A percentile compares a stretch with the other conserved stretches of the same genome.
phyloP scores from a whole-genome alignment of 805 yeast genomes.

The Suhomyces xylopsoci region DNA sequence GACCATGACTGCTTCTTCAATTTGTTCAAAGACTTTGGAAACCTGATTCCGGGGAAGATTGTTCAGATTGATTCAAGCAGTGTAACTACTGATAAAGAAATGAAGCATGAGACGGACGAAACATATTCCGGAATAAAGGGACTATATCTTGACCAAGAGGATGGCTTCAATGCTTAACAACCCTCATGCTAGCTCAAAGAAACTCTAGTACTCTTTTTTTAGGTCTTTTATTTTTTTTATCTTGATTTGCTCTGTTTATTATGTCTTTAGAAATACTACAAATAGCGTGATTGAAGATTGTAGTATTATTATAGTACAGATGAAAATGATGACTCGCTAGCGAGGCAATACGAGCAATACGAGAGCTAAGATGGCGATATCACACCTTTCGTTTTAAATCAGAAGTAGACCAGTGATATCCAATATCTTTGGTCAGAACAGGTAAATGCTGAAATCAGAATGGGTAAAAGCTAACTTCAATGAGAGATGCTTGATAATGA shows the following conservation, averaged over 20 bases:
- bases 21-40: slow-evolving; percentile 25
- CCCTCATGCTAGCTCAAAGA: background rate
- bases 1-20: slow-evolving; percentile 17
- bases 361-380: background rate
- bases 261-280: background rate
- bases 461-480: background rate
- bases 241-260: background rate
- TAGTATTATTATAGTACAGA: slow-evolving; percentile 3
- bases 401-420: background rate
- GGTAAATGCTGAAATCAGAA: background rate
- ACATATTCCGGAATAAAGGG: background rate
- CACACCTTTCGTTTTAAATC: background rate
- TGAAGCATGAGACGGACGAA: background rate
- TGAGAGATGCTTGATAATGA: background rate
- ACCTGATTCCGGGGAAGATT: slow-evolving; percentile 7
- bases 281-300: background rate
- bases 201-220: background rate
- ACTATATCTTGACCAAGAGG: slow-evolving; percentile 3
- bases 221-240: background rate
- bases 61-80: background rate
- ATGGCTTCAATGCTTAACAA: background rate
- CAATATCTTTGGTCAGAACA: background rate
- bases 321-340: background rate
- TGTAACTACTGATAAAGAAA: background rate
- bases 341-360: background rate